Base-by-base conservation (phyloP, 148 eudicot genomes). In the Pharnaceum exiguum region DNA sequence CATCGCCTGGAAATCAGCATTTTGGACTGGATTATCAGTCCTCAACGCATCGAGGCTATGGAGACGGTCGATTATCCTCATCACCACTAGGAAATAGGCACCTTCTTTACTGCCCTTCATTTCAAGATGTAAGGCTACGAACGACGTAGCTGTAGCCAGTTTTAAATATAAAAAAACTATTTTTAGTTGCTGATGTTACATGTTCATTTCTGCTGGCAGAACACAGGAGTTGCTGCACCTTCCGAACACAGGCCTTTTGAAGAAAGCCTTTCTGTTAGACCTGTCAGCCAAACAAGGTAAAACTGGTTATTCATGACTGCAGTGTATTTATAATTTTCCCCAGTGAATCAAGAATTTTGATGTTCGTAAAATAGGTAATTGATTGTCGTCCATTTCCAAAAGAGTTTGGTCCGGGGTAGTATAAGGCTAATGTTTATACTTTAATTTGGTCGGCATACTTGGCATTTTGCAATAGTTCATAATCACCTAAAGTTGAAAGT, bases 251-350 rank as follows among this genome's bases (percentile, higher is more conserved):
- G 64, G 55, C 64, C 64, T n/a, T 50, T 42, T 3, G 65, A 51
- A 48, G 69, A 63, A 43, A 32, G 64, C 50, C 10, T 39, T 57
- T 25, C 45, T 23, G 1, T 35, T 10, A 46, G 59, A 32, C 65
- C 74, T 26, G 49, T 21, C 8, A 9, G 59, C 33, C 38, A 18
- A 6, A 42, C 68, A 33, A 57, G 74, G 74, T 69, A 52, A 9
- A 7, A 15, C 12, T 28, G 23, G 15, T 28, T 21, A 35, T 37
- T 8, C 36, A 6, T 26, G 27, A 5, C 5, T 32, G 13, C 16
- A n/a, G 4, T 32, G 31, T 4, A 11, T 27, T 28, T 10, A 17
- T 11, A 25, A 21, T 39, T 3, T 9, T 21, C n/a, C 8, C 19
- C n/a, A n/a, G 25, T 9, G 4, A 24, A 16, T 57, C 3, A 17